A percentile compares a stretch with the other conserved stretches of the same genome.
Evolutionary conservation across 306 rosid species (phyloP).

Genomic region (Luffa acutangula): DNA sequence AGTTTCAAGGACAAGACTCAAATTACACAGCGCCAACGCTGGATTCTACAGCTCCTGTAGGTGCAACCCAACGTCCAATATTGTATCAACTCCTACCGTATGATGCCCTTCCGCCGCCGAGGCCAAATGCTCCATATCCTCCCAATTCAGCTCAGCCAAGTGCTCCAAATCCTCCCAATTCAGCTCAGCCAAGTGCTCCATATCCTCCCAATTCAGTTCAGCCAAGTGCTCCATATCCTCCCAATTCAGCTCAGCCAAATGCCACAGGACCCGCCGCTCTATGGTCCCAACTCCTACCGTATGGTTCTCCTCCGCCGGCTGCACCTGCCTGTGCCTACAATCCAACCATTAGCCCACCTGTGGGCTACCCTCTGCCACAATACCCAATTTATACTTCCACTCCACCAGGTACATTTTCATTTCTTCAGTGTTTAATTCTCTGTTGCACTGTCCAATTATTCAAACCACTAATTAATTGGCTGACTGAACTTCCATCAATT

Average conservation of each 20-base stretch:
- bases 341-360: neutral
- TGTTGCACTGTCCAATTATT: neutral
- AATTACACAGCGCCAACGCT: neutral
- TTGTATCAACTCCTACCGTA: constrained; percentile 3
- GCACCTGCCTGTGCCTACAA: neutral
- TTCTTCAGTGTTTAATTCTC: neutral
- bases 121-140: neutral
- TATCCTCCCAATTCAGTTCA: too few relatives aligned
- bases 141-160: too few relatives aligned
- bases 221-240: neutral
- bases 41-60: neutral
- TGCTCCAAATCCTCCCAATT: too few relatives aligned
- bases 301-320: neutral
- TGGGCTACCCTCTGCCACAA: neutral
- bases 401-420: neutral
- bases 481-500: too few relatives aligned
- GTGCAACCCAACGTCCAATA: neutral
- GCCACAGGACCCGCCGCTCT: neutral
- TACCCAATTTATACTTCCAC: neutral
- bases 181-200: too few relatives aligned
- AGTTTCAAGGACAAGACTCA: neutral
- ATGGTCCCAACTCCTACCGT: neutral
- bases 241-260: neutral
- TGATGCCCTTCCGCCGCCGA: neutral
- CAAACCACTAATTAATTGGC: neutral